Conservation (phyloP, 257 asterid species). For the Capsicum chinense region DNA sequence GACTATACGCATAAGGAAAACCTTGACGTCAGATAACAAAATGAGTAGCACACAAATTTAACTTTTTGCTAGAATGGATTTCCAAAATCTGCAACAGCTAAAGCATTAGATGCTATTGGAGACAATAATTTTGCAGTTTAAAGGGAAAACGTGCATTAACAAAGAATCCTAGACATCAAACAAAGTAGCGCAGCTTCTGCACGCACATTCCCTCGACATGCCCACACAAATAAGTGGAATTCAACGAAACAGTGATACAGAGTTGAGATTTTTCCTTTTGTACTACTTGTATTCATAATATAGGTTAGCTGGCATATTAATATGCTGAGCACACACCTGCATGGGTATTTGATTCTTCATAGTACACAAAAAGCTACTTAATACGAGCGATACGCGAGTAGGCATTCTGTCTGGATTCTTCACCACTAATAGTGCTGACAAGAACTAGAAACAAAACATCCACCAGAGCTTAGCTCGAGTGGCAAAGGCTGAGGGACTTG, state of each 20-base stretch:
- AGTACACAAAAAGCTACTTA: neutral
- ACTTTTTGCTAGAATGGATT: neutral
- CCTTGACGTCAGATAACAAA: neutral
- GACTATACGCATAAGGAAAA: neutral
- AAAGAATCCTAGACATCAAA: neutral
- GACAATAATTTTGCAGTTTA: neutral
- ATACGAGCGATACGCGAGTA: neutral
- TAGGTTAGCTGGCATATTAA: neutral
- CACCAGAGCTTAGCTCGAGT: neutral
- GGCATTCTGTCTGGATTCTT: neutral
- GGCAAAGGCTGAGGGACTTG: neutral
- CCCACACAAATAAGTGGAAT: neutral
- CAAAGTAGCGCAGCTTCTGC: neutral
- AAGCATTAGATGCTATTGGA: neutral
- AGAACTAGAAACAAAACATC: neutral
- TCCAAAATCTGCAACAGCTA: neutral
- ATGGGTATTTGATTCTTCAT: neutral
- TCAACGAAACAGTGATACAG: neutral
- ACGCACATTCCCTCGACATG: neutral
- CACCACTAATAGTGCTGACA: neutral
- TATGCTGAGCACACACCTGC: neutral
- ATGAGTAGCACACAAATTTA: neutral
- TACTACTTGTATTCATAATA: neutral
- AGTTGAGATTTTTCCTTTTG: neutral
- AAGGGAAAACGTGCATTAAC: neutral